These are phyloP conservation scores for Crithidia fasciculata DNA, from an alignment of 208 protist species.

Conservation along the genomic window DNA sequence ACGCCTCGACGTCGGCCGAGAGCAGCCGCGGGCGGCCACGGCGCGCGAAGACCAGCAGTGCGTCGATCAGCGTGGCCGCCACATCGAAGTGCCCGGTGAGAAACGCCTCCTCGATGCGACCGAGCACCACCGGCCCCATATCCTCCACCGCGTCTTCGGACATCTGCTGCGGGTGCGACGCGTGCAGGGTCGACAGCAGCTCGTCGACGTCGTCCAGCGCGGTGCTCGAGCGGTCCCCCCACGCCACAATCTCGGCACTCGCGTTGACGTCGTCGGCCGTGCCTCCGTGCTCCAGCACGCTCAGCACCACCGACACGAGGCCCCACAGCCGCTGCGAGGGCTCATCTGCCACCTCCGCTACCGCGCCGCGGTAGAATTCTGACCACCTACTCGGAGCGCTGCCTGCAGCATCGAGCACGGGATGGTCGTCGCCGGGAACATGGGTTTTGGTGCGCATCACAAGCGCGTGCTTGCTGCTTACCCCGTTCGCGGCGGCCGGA, in stretches of 20 bases:
- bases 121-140: conserved; percentile 52
- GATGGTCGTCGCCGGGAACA: neutral
- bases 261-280: conserved; percentile 43
- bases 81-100: conserved; percentile 58
- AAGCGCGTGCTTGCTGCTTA: neutral
- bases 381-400: conserved; percentile 37
- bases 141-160: conserved; percentile 36
- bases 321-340: conserved; percentile 28
- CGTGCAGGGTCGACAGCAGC: conserved; percentile 33
- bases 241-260: conserved; percentile 52
- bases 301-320: conserved; percentile 33
- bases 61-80: conserved; percentile 61
- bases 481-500: neutral
- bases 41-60: conserved; percentile 54
- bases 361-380: conserved; percentile 42
- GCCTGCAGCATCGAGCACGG: neutral
- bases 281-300: conserved; percentile 46
- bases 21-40: conserved; percentile 38
- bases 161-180: conserved; percentile 7
- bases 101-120: conserved; percentile 62
- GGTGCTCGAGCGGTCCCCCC: conserved; percentile 55
- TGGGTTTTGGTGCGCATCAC: conserved; percentile 22
- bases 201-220: conserved; percentile 34
- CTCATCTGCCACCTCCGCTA: conserved; percentile 28
- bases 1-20: conserved; percentile 62